These are phyloP conservation scores for Saccharomycopsis schoenii DNA, from an alignment of 805 yeast genomes.

Conservation along the genomic window DNA sequence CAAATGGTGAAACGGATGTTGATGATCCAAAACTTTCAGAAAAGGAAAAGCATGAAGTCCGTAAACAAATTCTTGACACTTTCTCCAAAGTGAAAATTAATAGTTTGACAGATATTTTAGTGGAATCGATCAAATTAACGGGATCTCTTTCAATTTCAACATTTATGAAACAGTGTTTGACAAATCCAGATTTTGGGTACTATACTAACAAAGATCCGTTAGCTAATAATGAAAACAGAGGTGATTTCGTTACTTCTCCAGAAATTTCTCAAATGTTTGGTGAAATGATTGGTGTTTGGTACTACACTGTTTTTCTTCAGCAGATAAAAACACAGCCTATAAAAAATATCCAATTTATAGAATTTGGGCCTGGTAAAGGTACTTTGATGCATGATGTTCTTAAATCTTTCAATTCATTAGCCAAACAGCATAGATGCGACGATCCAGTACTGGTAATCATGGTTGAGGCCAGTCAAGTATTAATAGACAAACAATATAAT, in stretches of 20 bases:
- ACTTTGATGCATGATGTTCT: constrained; percentile 64
- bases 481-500: constrained; percentile 46
- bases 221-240: constrained; percentile 34
- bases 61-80: background rate
- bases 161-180: constrained; percentile 73
- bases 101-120: constrained; percentile 26
- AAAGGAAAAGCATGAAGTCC: background rate
- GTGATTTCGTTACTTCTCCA: constrained; percentile 80
- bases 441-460: constrained; percentile 35
- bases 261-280: constrained; percentile 85
- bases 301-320: constrained; percentile 43
- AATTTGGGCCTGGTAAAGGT: constrained; percentile 83
- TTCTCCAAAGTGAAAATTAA: constrained; percentile 2
- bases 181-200: constrained; percentile 70
- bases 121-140: constrained; percentile 47
- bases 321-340: constrained; percentile 39
- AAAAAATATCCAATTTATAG: constrained; percentile 35
- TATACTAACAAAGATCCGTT: constrained; percentile 72
- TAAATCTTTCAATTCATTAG: constrained; percentile 34
- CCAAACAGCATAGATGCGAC: constrained; percentile 22
- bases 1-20: background rate
- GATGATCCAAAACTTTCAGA: background rate
- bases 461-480: constrained; percentile 63
- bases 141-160: constrained; percentile 70
- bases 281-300: constrained; percentile 74